Conservation (phyloP, 768 basidiomycete species). For the Inosperma sp. region DNA sequence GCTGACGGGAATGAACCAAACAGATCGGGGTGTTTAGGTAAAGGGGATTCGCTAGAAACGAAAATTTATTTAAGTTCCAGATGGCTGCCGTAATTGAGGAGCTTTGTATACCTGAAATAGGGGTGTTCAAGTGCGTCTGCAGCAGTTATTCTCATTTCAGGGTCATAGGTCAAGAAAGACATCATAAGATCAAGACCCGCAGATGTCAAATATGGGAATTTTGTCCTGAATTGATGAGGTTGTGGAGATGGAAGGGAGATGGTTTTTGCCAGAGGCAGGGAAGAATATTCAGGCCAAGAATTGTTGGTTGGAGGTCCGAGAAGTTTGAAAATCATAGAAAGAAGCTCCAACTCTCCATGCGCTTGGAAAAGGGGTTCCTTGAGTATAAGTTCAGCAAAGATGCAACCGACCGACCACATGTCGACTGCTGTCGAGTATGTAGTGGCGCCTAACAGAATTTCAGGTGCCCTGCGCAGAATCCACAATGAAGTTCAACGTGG, state of each 20-base stretch:
- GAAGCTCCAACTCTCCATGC: constrained; percentile 89
- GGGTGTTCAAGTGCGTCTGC: constrained; percentile 88
- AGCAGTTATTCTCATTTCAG: constrained; percentile 78
- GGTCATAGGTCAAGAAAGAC: constrained; percentile 84
- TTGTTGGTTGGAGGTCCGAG: constrained; percentile 86
- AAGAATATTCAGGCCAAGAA: constrained; percentile 82
- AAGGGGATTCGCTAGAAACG: constrained; percentile 77
- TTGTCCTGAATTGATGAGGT: constrained; percentile 72
- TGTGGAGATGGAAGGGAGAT: constrained; percentile 73
- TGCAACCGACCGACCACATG: constrained; percentile 99
- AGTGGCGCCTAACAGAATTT: constrained; percentile 88
- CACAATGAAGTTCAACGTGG: constrained; percentile 12
- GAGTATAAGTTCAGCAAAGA: constrained; percentile 92
- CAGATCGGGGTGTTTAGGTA: constrained; percentile 93
- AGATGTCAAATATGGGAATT: constrained; percentile 78
- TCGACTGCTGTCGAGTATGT: constrained; percentile 95
- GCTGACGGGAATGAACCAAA: constrained; percentile 95
- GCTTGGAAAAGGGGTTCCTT: constrained; percentile 98
- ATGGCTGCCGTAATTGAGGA: not conserved
- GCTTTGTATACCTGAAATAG: constrained; percentile 67
- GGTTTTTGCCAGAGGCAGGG: constrained; percentile 76
- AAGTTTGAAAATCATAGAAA: constrained; percentile 91
- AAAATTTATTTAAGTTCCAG: constrained; percentile 3
- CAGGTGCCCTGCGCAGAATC: constrained; percentile 66
- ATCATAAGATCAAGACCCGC: constrained; percentile 83